Evolutionary conservation across 208 protist species (phyloP).

Genomic region (Tritrichomonas foetus): DNA sequence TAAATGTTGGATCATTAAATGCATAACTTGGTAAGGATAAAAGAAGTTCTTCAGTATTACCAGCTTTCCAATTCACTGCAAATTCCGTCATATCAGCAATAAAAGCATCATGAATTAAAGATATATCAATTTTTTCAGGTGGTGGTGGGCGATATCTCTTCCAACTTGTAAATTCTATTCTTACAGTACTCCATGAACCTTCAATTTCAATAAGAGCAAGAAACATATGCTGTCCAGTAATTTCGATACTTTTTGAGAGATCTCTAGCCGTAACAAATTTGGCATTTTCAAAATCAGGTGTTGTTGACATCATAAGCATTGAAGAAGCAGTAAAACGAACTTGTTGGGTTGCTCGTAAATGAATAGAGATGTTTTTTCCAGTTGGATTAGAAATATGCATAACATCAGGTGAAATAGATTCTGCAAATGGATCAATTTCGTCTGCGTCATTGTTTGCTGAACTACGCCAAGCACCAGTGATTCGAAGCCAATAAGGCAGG

Average conservation of each 20-base stretch:
- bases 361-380: background rate
- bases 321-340: background rate
- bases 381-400: background rate
- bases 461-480: background rate
- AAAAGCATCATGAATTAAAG: background rate
- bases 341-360: background rate
- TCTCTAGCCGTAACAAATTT: background rate
- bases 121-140: background rate
- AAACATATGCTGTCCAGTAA: background rate
- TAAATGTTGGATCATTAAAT: background rate
- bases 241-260: background rate
- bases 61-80: background rate
- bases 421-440: background rate
- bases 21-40: background rate
- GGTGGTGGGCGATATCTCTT: background rate
- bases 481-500: background rate
- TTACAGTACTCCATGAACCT: background rate
- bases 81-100: background rate
- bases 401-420: background rate
- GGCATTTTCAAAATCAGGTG: background rate
- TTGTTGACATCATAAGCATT: background rate
- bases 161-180: background rate
- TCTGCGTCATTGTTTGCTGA: background rate
- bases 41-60: background rate
- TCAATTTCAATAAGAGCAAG: background rate